These are phyloP conservation scores for Kalmanozyma brasiliensis DNA, from an alignment of 1,284 basidiomycete genomes.

Conservation along the genomic window DNA sequence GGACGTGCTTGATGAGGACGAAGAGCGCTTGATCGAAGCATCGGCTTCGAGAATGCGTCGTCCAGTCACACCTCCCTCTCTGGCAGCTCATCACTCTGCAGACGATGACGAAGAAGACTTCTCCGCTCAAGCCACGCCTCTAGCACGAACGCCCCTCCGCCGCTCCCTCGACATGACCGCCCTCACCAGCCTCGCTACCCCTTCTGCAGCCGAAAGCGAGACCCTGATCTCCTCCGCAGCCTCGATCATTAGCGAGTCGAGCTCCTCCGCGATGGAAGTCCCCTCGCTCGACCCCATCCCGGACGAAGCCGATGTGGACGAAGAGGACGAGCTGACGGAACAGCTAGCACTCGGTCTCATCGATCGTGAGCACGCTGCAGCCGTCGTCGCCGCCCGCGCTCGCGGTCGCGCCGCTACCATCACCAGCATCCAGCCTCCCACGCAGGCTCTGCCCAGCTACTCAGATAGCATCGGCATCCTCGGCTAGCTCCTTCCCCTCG, in stretches of 20 bases:
- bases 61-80: neutral
- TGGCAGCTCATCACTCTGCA: neutral
- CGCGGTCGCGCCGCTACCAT: constrained; percentile 25
- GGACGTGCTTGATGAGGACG: constrained; percentile 44
- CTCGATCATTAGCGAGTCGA: constrained; percentile 20
- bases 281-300: constrained; percentile 49
- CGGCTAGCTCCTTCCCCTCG: constrained; percentile 10
- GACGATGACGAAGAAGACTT: constrained; percentile 28
- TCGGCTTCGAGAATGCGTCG: constrained; percentile 17
- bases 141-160: constrained; percentile 38
- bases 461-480: constrained; percentile 47
- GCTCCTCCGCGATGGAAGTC: constrained; percentile 28
- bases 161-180: constrained; percentile 36
- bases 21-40: constrained; percentile 35
- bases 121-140: constrained; percentile 43
- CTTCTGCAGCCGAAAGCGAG: constrained; percentile 3
- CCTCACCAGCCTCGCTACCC: constrained; percentile 6
- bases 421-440: constrained; percentile 4
- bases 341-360: constrained; percentile 47
- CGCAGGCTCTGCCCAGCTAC: constrained; percentile 34
- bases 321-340: constrained; percentile 44
- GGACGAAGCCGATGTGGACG: constrained; percentile 39
- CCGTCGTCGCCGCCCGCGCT: constrained; percentile 23
- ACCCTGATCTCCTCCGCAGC: constrained; percentile 19
- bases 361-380: constrained; percentile 35